A percentile compares a stretch with the other conserved stretches of the same genome.
phyloP scores from a whole-genome alignment of 2,329 filamentous ascomycete genomes.

The Alternaria triticimaculans region DNA sequence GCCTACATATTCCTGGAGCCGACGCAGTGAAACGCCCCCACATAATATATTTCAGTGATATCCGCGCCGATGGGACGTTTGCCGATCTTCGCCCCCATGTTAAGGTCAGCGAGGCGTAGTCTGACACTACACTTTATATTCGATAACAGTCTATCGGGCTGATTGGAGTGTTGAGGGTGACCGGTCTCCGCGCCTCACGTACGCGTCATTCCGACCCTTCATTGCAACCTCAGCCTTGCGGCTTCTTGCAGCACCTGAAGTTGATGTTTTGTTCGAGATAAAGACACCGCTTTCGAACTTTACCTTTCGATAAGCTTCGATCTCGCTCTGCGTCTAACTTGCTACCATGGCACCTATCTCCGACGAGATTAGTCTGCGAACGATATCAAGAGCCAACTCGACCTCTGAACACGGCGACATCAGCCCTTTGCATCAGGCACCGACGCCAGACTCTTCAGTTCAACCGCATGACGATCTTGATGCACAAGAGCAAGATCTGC shows the following conservation, averaged over 20 bases:
- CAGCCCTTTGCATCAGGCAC: not conserved
- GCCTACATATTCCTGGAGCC: too few species aligned
- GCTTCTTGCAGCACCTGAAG: not conserved
- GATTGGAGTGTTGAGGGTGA: not conserved
- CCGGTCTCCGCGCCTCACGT: not conserved
- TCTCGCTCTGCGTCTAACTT: not conserved
- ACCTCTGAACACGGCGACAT: not conserved
- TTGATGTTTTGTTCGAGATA: not conserved
- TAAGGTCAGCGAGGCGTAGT: not conserved
- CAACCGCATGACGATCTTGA: not conserved
- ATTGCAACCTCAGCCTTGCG: not conserved
- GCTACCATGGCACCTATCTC: not conserved
- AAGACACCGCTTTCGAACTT: not conserved
- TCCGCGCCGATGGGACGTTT: too few species aligned
- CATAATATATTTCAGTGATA: too few species aligned
- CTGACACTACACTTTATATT: not conserved
- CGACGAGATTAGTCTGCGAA: not conserved
- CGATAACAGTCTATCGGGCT: too few species aligned
- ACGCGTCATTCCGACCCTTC: not conserved
- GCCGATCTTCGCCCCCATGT: too few species aligned
- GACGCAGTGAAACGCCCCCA: too few species aligned
- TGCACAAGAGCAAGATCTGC: not conserved
- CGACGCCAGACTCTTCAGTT: not conserved
- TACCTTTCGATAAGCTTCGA: too few species aligned
- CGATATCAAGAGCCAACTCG: not conserved